Evolutionary conservation across 768 basidiomycete genomes (phyloP), one percentile per base, ranked within the genome.

Genomic region (Tylopilus rubrobrunneus): DNA sequence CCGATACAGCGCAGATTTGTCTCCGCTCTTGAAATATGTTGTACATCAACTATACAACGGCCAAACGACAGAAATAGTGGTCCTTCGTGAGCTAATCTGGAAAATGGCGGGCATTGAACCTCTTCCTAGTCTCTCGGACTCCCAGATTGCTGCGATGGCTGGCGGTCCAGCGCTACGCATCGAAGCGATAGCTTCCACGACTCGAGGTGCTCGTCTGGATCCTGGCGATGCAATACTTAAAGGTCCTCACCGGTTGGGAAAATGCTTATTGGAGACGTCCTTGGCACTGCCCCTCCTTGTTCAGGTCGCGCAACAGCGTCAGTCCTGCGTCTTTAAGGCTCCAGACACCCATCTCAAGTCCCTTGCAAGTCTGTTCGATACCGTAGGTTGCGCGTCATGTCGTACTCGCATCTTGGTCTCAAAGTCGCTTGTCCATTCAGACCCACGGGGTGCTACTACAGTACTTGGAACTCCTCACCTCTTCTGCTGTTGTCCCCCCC

Each of bases 91-190:
- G 64, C 74, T 99, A 48, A 92, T 98, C 48, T 88, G 85, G 81
- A 91, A 92, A 67, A 96, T 98, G 92, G 88, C 93, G 6, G 93
- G 90, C 4, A 91, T 97, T 54, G 88, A 96, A 63, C 92, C 93
- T 4, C 74, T 97, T 48, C 90, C 92, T 0, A 93, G 86, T 67
- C 74, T 98, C 36, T 90, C 93, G 0, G 92, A 97, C 56, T 77
- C 85, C 0, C 95, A 98, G 69, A 84, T 98, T 48, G 69, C 78
- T 39, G 92, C 92, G 6, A 95, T 97, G 85, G 91, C 89, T 7
- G 92, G 95, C 44, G 97, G 97, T 5, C 85, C 89, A 4, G 78
- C 83, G 27, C 78, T 99, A 49, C 84, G 93, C 29, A 85, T 87
- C 41, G 96, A 98, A 73, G 89, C 92, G 2, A 80, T 92, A 12